These are phyloP conservation scores for Xylaria sp. DNA, from an alignment of 2,329 filamentous ascomycete species.

Conservation along the genomic window DNA sequence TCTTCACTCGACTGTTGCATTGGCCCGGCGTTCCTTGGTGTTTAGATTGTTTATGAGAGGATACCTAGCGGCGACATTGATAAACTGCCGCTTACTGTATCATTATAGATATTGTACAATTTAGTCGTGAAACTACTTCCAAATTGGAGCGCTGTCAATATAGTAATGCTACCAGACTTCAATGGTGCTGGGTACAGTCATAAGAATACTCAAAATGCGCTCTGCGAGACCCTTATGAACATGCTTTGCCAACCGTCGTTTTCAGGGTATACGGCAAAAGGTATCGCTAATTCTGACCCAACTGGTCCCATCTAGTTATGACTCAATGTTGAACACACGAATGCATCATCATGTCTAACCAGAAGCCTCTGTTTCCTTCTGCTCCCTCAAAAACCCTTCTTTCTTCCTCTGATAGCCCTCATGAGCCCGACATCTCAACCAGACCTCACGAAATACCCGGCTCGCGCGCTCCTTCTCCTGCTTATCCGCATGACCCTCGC, in stretches of 20 bases:
- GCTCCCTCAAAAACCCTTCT: slow-evolving; percentile 52
- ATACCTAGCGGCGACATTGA: slow-evolving; percentile 23
- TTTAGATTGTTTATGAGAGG: slow-evolving; percentile 27
- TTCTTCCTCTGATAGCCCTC: slow-evolving; percentile 53
- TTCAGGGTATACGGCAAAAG: neutral
- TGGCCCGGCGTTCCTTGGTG: slow-evolving; percentile 54
- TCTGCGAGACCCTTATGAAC: too few relatives aligned
- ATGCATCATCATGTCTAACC: neutral
- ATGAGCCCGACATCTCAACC: slow-evolving; percentile 52
- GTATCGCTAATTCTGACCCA: neutral
- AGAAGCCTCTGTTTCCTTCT: slow-evolving; percentile 34
- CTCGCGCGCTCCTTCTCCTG: slow-evolving; percentile 58
- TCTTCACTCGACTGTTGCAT: slow-evolving; percentile 62
- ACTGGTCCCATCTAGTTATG: neutral
- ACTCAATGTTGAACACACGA: neutral
- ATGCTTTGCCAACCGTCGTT: too few relatives aligned
- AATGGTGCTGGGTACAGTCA: neutral
- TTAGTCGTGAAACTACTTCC: slow-evolving; percentile 15
- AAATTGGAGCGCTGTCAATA: neutral
- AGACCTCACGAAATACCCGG: slow-evolving; percentile 54
- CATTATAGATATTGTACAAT: slow-evolving; percentile 37
- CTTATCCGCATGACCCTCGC: slow-evolving; percentile 50
- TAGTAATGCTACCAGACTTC: neutral
- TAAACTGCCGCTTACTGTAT: slow-evolving; percentile 29
- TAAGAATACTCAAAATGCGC: too few relatives aligned